Evolutionary conservation across 306 rosid species (phyloP).

Genomic region (Cucurbita moschata): DNA sequence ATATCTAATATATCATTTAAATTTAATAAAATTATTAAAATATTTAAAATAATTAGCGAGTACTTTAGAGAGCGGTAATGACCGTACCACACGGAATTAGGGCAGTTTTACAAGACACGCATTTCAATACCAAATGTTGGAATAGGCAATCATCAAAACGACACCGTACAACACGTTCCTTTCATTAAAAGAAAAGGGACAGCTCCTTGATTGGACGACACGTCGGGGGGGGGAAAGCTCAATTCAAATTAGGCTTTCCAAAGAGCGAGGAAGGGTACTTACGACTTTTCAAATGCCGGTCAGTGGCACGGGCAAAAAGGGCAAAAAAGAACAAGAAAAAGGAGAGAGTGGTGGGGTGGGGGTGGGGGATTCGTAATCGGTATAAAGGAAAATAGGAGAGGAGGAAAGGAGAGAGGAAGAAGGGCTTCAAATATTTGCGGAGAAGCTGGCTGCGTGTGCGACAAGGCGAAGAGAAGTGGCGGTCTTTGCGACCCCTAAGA

Average conservation of each 20-base stretch:
- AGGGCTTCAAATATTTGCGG: slow-evolving; percentile 22
- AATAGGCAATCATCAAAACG: background rate
- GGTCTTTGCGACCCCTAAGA: slow-evolving; percentile 15
- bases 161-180: background rate
- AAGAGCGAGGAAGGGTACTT: background rate
- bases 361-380: background rate
- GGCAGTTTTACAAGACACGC: background rate
- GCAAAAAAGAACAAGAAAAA: background rate
- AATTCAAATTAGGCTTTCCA: background rate
- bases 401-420: background rate
- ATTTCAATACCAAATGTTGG: background rate
- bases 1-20: too few species aligned
- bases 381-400: too few species aligned
- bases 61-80: background rate
- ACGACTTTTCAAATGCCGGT: background rate
- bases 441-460: slow-evolving; percentile 6
- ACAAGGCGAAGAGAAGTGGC: slow-evolving; percentile 20
- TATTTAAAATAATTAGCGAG: too few species aligned
- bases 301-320: background rate
- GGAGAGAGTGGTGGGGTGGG: background rate
- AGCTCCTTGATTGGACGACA: background rate
- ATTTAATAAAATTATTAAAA: too few species aligned
- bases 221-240: background rate
- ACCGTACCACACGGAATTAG: background rate
- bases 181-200: background rate